A percentile compares a stretch with the other conserved stretches of the same genome.
These are phyloP conservation scores for Lenzites betulinus DNA, from an alignment of 768 basidiomycete species.

Conservation along the genomic window DNA sequence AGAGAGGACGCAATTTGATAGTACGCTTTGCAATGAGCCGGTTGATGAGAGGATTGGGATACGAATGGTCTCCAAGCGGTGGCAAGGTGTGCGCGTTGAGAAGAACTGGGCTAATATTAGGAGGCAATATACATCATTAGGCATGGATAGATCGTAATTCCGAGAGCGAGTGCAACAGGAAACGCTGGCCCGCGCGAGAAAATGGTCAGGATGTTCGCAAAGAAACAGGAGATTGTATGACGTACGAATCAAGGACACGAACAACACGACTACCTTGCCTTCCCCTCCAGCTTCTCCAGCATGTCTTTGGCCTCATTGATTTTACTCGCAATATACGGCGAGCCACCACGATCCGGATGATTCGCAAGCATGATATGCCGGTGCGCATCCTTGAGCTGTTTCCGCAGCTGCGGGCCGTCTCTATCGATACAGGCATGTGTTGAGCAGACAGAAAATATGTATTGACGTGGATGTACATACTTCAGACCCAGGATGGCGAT, in stretches of 20 bases:
- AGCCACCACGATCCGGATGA: slow-evolving; percentile 97
- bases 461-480: slow-evolving; percentile 47
- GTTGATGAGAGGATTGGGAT: too few relatives aligned
- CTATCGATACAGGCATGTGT: slow-evolving; percentile 43
- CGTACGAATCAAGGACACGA: slow-evolving; percentile 12
- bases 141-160: slow-evolving; percentile 22
- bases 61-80: too few relatives aligned
- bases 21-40: too few relatives aligned
- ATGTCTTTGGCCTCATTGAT: slow-evolving; percentile 98
- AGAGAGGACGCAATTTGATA: too few relatives aligned
- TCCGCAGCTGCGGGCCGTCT: slow-evolving; percentile 78
- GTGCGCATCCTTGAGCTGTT: slow-evolving; percentile 90
- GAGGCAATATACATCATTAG: slow-evolving; percentile 23
- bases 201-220: neutral
- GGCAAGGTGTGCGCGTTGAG: neutral
- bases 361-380: slow-evolving; percentile 97
- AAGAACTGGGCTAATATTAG: slow-evolving; percentile 22
- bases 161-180: neutral
- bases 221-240: neutral
- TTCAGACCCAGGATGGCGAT: slow-evolving; percentile 88
- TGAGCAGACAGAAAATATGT: neutral
- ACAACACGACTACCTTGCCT: slow-evolving; percentile 27
- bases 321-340: slow-evolving; percentile 98
- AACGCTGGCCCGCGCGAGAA: neutral
- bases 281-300: slow-evolving; percentile 76